Evolutionary conservation across 352 stramenopile genomes (phyloP).

Genomic region (Pythium sp.): DNA sequence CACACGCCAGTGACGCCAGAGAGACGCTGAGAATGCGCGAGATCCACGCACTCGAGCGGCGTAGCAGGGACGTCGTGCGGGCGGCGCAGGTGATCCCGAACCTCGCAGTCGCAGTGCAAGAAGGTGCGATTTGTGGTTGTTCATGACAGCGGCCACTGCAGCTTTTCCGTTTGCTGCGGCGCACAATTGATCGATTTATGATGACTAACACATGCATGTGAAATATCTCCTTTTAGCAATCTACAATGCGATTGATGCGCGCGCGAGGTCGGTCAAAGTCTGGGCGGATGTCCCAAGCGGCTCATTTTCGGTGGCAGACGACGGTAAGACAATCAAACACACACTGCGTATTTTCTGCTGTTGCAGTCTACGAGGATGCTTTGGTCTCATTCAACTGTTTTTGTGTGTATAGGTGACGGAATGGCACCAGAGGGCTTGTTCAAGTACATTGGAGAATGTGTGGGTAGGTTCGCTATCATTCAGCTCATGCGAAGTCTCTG

Average conservation of each 20-base stretch:
- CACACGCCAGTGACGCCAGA: too few species aligned
- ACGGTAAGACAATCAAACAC: conserved; percentile 38
- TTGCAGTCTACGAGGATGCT: neutral
- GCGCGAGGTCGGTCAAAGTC: conserved; percentile 44
- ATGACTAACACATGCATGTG: too few species aligned
- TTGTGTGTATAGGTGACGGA: conserved; percentile 44
- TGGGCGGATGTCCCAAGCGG: conserved; percentile 36
- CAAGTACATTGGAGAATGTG: conserved; percentile 42
- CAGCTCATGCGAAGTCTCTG: neutral
- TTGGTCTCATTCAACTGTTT: neutral
- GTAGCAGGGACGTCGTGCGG: conserved; percentile 41
- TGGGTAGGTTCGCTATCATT: conserved; percentile 23
- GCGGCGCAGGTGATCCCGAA: conserved; percentile 62
- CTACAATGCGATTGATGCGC: conserved; percentile 73
- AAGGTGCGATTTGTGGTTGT: conserved; percentile 40
- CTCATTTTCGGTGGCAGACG: conserved; percentile 64
- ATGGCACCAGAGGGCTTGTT: conserved; percentile 52
- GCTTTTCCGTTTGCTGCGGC: neutral
- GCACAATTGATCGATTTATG: neutral
- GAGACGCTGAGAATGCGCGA: conserved; percentile 8
- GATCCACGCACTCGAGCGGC: conserved; percentile 30
- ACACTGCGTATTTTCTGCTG: neutral
- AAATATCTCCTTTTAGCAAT: conserved; percentile 32
- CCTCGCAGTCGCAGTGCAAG: conserved; percentile 54
- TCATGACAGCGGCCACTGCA: too few species aligned